Percentiles rank a stretch among this genome's conserved stretches.
Conservation (phyloP, 1,284 basidiomycete genomes). For the Peniophora sp. region DNA sequence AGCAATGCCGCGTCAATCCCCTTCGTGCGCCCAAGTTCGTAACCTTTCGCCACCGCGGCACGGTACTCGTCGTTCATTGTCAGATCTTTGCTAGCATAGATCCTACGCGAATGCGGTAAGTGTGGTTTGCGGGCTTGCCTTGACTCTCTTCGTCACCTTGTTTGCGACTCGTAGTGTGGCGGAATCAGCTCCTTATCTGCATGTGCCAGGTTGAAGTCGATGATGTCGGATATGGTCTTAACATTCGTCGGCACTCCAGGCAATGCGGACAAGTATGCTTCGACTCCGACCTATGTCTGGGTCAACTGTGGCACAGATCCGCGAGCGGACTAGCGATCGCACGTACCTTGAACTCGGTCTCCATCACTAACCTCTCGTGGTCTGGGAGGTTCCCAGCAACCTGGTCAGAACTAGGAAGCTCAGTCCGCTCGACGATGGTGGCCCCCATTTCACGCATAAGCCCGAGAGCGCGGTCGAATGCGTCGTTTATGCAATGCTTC, state of each 20-base stretch:
- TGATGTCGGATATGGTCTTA: constrained; percentile 43
- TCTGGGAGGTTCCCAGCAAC: constrained; percentile 24
- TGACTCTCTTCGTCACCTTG: constrained; percentile 20
- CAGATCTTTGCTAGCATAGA: constrained; percentile 41
- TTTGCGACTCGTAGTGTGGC: constrained; percentile 38
- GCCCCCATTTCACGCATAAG: neutral
- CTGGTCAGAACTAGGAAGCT: constrained; percentile 30
- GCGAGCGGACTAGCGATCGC: neutral
- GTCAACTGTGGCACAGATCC: no score
- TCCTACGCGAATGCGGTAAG: constrained; percentile 18
- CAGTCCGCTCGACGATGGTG: constrained; percentile 58
- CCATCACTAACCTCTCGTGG: constrained; percentile 46
- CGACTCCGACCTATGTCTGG: constrained; percentile 36
- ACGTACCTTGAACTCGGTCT: constrained; percentile 52
- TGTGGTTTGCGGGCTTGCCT: no score
- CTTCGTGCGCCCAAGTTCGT: constrained; percentile 41
- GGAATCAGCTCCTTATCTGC: constrained; percentile 39
- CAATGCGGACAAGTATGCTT: constrained; percentile 36
- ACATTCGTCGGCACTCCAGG: constrained; percentile 45
- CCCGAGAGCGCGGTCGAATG: constrained; percentile 45
- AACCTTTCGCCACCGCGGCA: constrained; percentile 38
- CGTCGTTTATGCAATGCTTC: constrained; percentile 14
- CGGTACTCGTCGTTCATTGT: constrained; percentile 37
- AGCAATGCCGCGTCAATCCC: constrained; percentile 54
- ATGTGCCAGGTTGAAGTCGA: constrained; percentile 45